Evolutionary conservation across 805 yeast genomes (phyloP).

Genomic region (Candida methanosorbosa): DNA sequence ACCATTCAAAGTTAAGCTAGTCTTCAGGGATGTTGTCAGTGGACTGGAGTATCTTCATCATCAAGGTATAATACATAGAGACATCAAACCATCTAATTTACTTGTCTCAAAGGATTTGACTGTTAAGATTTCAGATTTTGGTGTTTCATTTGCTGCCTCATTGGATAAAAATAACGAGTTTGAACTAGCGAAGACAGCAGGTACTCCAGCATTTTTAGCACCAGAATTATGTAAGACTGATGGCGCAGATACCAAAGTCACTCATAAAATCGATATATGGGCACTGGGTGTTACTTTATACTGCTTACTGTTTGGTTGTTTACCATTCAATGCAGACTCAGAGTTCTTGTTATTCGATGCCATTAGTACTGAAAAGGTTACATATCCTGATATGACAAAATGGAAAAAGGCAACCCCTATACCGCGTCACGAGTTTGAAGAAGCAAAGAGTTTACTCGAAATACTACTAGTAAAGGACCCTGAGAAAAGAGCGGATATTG

Average conservation of each 20-base stretch:
- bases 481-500: conserved; percentile 52
- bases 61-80: conserved; percentile 90
- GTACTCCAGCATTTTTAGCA: conserved; percentile 95
- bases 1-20: conserved; percentile 56
- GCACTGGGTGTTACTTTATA: conserved; percentile 89
- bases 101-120: conserved; percentile 58
- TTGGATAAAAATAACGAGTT: conserved; percentile 50
- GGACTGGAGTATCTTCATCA: conserved; percentile 88
- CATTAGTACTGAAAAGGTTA: conserved; percentile 54
- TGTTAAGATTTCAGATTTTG: conserved; percentile 94
- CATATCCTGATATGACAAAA: conserved; percentile 39
- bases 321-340: conserved; percentile 83
- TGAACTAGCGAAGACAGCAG: conserved; percentile 92
- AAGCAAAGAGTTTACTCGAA: conserved; percentile 49
- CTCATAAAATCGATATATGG: conserved; percentile 93
- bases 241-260: conserved; percentile 43
- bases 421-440: conserved; percentile 18
- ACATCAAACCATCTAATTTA: conserved; percentile 90
- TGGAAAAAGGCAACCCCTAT: conserved; percentile 20
- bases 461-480: conserved; percentile 68
- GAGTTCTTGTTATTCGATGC: conserved; percentile 81
- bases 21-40: conserved; percentile 73
- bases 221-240: conserved; percentile 80
- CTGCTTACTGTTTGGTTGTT: conserved; percentile 77
- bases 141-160: conserved; percentile 70